Conservation (phyloP, 305 asterid genomes). For the Rubia tinctorum region DNA sequence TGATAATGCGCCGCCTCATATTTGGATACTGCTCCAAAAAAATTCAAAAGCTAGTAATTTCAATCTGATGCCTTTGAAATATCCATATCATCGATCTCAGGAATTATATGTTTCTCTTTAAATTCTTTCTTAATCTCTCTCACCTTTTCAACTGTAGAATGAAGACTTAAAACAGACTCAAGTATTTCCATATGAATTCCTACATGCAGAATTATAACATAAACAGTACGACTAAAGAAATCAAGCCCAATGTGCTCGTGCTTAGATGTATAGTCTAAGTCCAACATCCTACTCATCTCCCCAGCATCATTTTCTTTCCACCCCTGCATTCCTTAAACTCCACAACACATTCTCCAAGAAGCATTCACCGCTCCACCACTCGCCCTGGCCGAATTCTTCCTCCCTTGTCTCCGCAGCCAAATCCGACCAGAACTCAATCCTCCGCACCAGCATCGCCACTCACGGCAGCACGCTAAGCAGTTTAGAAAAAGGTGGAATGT, state of each 20-base stretch:
- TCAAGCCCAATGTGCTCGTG: background rate
- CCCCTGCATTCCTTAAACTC: constrained; percentile 73
- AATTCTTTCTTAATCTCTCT: background rate
- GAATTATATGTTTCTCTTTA: background rate
- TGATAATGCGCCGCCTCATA: constrained; percentile 33
- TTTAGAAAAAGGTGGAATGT: constrained; percentile 23
- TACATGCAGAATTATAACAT: background rate
- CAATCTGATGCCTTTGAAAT: background rate
- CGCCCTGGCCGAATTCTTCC: constrained; percentile 15
- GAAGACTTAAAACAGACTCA: background rate
- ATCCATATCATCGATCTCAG: background rate
- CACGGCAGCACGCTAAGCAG: constrained; percentile 59
- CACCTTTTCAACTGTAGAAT: background rate
- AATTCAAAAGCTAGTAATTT: background rate
- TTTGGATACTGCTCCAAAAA: background rate
- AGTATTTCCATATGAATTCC: background rate
- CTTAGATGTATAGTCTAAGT: background rate
- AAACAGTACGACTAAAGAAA: background rate
- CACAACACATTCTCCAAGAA: constrained; percentile 53
- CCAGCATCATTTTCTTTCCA: constrained; percentile 90
- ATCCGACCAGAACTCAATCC: constrained; percentile 73
- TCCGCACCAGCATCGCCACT: constrained; percentile 78
- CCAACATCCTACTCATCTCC: constrained; percentile 47
- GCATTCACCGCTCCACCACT: constrained; percentile 67
- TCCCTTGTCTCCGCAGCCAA: constrained; percentile 33